phyloP scores from a whole-genome alignment of 140 eudicot genomes.

The Bidens hawaiensis region DNA sequence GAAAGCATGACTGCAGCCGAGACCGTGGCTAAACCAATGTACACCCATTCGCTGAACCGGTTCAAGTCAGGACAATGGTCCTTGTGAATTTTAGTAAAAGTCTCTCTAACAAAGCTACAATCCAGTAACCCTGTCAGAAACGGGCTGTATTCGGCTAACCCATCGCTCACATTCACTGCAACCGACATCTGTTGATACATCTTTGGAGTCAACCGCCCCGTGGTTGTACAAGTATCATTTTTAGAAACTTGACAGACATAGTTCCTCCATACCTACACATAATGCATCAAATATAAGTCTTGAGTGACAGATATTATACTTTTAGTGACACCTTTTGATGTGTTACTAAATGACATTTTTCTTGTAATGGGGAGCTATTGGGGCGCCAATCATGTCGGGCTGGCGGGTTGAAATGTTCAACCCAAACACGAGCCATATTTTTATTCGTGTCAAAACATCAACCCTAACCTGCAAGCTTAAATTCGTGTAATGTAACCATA shows the following conservation, averaged over 20 bases:
- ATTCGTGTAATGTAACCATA: no score
- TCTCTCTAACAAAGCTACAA: constrained; percentile 71
- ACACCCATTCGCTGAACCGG: constrained; percentile 56
- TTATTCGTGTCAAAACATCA: no score
- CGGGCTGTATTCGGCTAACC: constrained; percentile 51
- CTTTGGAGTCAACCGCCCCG: constrained; percentile 74
- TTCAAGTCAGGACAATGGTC: constrained; percentile 67
- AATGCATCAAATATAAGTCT: background rate
- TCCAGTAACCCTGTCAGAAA: constrained; percentile 61
- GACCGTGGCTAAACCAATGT: constrained; percentile 61
- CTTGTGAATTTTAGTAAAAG: constrained; percentile 45
- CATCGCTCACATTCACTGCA: constrained; percentile 62
- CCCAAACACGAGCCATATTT: no score
- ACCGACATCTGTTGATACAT: constrained; percentile 61
- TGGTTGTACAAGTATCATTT: constrained; percentile 49
- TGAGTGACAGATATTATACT: no score
- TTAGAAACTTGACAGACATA: constrained; percentile 58
- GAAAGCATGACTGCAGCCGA: constrained; percentile 78
- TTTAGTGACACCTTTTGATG: no score
- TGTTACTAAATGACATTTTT: no score
- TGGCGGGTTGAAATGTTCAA: no score
- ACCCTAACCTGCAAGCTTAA: no score
- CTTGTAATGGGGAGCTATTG: no score
- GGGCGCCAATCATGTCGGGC: no score
- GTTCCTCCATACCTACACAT: constrained; percentile 70